Evolutionary conservation across 805 yeast species (phyloP), one percentile per base, ranked within the genome.

Genomic region (Yamadazyma nakazawae): DNA sequence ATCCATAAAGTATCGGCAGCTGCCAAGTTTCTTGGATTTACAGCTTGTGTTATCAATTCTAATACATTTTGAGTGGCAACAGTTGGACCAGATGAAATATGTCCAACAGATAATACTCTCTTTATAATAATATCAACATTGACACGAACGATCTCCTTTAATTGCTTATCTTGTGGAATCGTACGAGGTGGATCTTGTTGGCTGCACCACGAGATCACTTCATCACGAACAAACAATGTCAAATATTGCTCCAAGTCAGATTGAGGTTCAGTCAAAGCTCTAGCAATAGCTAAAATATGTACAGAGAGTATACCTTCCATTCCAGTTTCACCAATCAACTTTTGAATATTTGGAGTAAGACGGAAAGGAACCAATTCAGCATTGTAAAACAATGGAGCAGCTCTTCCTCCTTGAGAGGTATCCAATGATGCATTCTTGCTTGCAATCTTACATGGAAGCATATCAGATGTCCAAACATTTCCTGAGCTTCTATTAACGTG

Each of bases 311-410:
- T 75, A 42, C 99, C 99, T 65, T 94, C 99, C 57, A 90, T 70
- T 5, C 90, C 88, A n/a, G 91, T 82, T 49, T 91, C 96, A 41
- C 99, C 98, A 70, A 94, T 89, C 60, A 94, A 74, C 53, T 85
- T 84, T 64, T 94, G 99, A 46, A 95, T 80, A 61, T 95, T 94
- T 17, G 99, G 99, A 5, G 99, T 92, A 59, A 94, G 75, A 60
- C 99, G 78, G 77, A 94, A 94, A 38, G 99, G 98, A 42, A 94
- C 97, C 52, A 90, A 81, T 62, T 94, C 99, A 13, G 90, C 81
- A 54, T 91, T 89, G 62, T 85, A 85, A 74, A 92, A 91, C 21
- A 92, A 75, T 21, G 99, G 99, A 0, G 85, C 79, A 2, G 81
- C 79, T 49, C 81, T 75, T 41, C 75, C 79, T 12, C 70, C 70